Conservation (phyloP, 768 basidiomycete genomes). For the Suillus spraguei region DNA sequence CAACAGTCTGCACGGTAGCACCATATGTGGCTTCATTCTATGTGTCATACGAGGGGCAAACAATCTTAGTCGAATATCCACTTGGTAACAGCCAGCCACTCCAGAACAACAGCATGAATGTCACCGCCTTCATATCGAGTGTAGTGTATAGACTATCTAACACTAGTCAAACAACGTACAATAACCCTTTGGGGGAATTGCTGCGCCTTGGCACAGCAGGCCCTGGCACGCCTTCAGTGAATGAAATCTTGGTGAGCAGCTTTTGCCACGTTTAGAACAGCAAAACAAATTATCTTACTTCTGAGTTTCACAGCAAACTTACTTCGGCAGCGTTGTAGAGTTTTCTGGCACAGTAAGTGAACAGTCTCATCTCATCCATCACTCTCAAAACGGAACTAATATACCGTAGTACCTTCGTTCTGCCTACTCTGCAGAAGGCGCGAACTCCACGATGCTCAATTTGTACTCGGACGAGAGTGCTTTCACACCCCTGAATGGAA, state of each 20-base stretch:
- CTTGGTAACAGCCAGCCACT: not conserved
- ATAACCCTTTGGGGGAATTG: not conserved
- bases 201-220: not conserved
- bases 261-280: not conserved
- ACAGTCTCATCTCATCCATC: not conserved
- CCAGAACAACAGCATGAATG: not conserved
- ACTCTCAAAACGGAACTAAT: not conserved
- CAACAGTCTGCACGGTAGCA: not conserved
- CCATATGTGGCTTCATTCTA: not conserved
- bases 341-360: slow-evolving; percentile 13
- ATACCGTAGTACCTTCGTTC: slow-evolving; percentile 10
- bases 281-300: not conserved
- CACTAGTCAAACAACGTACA: not conserved
- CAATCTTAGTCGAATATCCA: not conserved
- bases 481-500: slow-evolving; percentile 7
- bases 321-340: slow-evolving; percentile 11
- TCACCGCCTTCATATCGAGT: not conserved
- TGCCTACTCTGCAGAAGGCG: slow-evolving; percentile 6
- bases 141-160: not conserved
- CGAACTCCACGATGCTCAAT: not conserved
- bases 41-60: not conserved
- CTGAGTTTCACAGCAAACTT: not conserved
- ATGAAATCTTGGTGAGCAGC: not conserved
- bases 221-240: not conserved
- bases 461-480: not conserved